Percentiles rank a stretch among this genome's conserved stretches.
Evolutionary conservation across 2,329 filamentous ascomycete species (phyloP).

Genomic region (Fusarium sp.): DNA sequence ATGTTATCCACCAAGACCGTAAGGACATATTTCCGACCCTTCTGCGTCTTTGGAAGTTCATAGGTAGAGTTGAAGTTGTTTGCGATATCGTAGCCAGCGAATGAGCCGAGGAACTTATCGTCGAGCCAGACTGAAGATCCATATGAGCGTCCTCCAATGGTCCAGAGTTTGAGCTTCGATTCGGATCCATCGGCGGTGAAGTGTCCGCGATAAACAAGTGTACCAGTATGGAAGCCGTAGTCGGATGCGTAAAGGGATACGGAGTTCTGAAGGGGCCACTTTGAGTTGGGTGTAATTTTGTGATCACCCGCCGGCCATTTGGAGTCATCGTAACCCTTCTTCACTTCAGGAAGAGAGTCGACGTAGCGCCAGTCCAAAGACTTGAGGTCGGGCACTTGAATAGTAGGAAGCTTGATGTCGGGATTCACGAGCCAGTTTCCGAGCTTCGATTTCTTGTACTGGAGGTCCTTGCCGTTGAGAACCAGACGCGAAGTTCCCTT

Average conservation of each 20-base stretch:
- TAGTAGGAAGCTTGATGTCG: conserved; percentile 65
- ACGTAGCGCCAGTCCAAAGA: conserved; percentile 77
- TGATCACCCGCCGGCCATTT: conserved; percentile 74
- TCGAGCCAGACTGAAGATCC: conserved; percentile 78
- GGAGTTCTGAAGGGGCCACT: conserved; percentile 70
- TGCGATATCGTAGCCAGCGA: conserved; percentile 67
- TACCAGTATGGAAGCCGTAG: conserved; percentile 81
- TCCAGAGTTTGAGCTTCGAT: conserved; percentile 67
- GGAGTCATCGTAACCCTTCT: conserved; percentile 76
- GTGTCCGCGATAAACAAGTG: conserved; percentile 77
- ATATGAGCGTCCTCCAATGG: conserved; percentile 77
- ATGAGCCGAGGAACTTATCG: conserved; percentile 74
- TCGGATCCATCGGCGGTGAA: conserved; percentile 77
- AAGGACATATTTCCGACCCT: conserved; percentile 70
- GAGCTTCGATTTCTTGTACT: conserved; percentile 56
- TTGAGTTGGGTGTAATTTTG: conserved; percentile 72
- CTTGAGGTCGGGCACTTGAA: conserved; percentile 69
- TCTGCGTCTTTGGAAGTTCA: conserved; percentile 65
- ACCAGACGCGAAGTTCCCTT: conserved; percentile 61
- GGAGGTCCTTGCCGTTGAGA: conserved; percentile 58
- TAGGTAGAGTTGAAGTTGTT: conserved; percentile 70
- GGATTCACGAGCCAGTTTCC: conserved; percentile 67
- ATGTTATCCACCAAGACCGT: conserved; percentile 82
- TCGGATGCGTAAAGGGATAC: conserved; percentile 78
- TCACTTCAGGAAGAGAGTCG: conserved; percentile 79